Evolutionary conservation across 2,329 filamentous ascomycete genomes (phyloP).

Genomic region (Penicillium sp.): DNA sequence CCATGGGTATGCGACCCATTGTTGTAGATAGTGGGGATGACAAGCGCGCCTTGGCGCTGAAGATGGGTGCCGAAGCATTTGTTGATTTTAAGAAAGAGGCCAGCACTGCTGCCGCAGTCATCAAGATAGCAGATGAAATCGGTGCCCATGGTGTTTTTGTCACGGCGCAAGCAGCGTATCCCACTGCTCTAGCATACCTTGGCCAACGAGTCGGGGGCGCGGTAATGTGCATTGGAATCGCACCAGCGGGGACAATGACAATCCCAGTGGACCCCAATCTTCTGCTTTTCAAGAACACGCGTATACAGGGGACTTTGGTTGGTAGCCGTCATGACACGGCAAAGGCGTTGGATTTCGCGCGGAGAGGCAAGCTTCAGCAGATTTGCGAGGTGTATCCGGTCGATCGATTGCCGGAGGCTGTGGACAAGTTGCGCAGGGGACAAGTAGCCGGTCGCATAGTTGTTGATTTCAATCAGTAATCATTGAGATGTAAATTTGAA

Average conservation of each 20-base stretch:
- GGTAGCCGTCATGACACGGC: constrained; percentile 42
- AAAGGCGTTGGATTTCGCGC: constrained; percentile 50
- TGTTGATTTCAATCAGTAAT: constrained; percentile 55
- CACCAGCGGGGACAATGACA: constrained; percentile 25
- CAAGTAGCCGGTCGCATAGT: constrained; percentile 59
- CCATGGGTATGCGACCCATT: constrained; percentile 62
- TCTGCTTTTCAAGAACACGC: constrained; percentile 33
- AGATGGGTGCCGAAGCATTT: constrained; percentile 61
- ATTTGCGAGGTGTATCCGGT: constrained; percentile 56
- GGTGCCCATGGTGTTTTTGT: constrained; percentile 54
- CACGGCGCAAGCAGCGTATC: constrained; percentile 46
- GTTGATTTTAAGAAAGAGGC: constrained; percentile 57
- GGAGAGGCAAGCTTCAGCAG: constrained; percentile 55
- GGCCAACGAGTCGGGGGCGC: constrained; percentile 51
- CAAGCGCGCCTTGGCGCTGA: constrained; percentile 52
- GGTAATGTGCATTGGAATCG: constrained; percentile 58
- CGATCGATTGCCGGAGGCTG: constrained; percentile 55
- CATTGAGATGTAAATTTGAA: background rate
- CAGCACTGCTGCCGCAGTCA: constrained; percentile 46
- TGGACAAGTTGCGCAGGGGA: constrained; percentile 55
- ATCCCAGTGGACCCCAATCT: constrained; percentile 33
- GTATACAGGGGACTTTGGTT: constrained; percentile 34
- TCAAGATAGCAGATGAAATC: constrained; percentile 52
- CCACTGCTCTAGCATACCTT: constrained; percentile 48
- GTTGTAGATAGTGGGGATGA: constrained; percentile 59